A percentile compares a stretch with the other conserved stretches of the same genome.
These are phyloP conservation scores for Rosa hybrid DNA, from an alignment of 331 rosid species.

Conservation along the genomic window DNA sequence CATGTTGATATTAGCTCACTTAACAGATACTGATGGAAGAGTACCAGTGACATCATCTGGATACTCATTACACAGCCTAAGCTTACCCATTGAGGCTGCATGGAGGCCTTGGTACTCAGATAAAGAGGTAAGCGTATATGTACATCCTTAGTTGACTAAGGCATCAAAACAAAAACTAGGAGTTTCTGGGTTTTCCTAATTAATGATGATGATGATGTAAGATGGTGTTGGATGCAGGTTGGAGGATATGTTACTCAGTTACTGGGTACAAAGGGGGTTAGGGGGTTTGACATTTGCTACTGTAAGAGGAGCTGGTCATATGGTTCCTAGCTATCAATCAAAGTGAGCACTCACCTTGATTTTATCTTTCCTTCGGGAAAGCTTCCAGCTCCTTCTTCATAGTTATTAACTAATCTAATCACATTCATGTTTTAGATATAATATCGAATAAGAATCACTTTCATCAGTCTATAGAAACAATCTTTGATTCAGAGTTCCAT, in stretches of 20 bases:
- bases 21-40: slow-evolving; percentile 55
- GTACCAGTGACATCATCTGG: slow-evolving; percentile 56
- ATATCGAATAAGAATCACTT: neutral
- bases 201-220: neutral
- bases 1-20: too few species aligned
- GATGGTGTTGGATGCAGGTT: slow-evolving; percentile 23
- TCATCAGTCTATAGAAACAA: too few species aligned
- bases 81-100: slow-evolving; percentile 30
- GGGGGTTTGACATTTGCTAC: slow-evolving; percentile 56
- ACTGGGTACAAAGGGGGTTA: slow-evolving; percentile 58
- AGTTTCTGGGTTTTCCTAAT: neutral
- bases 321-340: slow-evolving; percentile 62
- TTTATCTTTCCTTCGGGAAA: slow-evolving; percentile 35
- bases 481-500: neutral
- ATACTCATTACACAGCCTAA: slow-evolving; percentile 40
- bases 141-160: neutral
- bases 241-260: slow-evolving; percentile 49
- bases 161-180: neutral
- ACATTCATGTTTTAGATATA: neutral
- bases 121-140: slow-evolving; percentile 34
- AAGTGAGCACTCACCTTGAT: slow-evolving; percentile 51
- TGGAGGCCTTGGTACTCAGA: slow-evolving; percentile 62
- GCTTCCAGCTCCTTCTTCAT: slow-evolving; percentile 30
- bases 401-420: neutral
- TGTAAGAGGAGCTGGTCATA: slow-evolving; percentile 67